Conservation (phyloP, 2,329 filamentous ascomycete species). For the Biscogniauxia mediterranea region DNA sequence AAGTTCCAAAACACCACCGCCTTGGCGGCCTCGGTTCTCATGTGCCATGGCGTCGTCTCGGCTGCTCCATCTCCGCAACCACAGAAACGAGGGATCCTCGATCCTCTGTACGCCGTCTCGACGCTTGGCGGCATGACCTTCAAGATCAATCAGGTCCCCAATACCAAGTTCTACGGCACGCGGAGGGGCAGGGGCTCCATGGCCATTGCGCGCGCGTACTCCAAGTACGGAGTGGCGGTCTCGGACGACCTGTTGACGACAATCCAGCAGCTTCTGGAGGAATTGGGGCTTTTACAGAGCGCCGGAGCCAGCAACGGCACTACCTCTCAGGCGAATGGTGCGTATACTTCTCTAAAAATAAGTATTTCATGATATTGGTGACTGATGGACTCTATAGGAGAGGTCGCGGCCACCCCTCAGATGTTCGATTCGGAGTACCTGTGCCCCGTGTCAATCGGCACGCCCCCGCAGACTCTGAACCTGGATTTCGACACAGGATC, state of each 20-base stretch:
- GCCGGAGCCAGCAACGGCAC: constrained; percentile 14
- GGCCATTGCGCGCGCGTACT: constrained; percentile 39
- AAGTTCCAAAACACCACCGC: constrained; percentile 34
- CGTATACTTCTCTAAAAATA: constrained; percentile 3
- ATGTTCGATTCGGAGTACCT: constrained; percentile 35
- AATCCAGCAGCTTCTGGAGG: constrained; percentile 34
- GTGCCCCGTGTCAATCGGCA: constrained; percentile 35
- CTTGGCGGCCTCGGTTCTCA: constrained; percentile 32
- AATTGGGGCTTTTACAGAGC: constrained; percentile 31
- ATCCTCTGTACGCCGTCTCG: constrained; percentile 32
- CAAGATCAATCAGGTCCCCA: constrained; percentile 39
- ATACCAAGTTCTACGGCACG: constrained; percentile 33
- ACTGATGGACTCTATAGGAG: constrained; percentile 22
- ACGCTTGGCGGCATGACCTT: constrained; percentile 40
- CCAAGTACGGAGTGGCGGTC: constrained; percentile 37
- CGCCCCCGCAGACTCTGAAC: constrained; percentile 41
- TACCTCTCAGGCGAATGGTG: constrained; percentile 13
- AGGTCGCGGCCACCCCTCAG: constrained; percentile 30
- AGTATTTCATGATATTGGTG: constrained; percentile 9
- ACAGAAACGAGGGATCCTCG: constrained; percentile 21
- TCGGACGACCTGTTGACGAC: constrained; percentile 34
- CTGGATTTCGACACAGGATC: constrained; percentile 48
- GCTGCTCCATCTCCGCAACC: constrained; percentile 28
- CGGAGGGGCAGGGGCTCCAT: constrained; percentile 36
- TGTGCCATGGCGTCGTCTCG: constrained; percentile 26